A percentile compares a stretch with the other conserved stretches of the same genome.
Conservation (phyloP, 768 basidiomycete species). For the Panellus pusillus region DNA sequence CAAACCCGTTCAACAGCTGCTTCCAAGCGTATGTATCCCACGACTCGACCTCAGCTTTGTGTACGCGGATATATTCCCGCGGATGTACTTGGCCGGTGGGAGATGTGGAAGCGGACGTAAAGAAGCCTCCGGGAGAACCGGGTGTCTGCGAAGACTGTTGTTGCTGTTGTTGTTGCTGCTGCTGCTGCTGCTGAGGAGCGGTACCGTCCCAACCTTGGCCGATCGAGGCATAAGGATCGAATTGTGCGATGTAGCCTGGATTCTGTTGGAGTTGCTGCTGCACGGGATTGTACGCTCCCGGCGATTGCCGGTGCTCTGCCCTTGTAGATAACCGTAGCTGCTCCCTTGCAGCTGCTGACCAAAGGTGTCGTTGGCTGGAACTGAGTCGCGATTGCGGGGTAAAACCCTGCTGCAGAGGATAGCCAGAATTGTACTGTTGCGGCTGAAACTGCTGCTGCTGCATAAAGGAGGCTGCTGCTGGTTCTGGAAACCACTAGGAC, state of each 20-base stretch:
- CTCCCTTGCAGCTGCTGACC: constrained; percentile 49
- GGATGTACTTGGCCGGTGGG: constrained; percentile 56
- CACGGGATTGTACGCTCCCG: constrained; percentile 40
- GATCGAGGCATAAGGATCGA: constrained; percentile 53
- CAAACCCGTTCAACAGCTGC: constrained; percentile 62
- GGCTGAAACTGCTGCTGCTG: constrained; percentile 32
- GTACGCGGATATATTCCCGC: constrained; percentile 60
- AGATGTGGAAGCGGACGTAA: constrained; percentile 29
- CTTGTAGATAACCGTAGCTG: constrained; percentile 28
- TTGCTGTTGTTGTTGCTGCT: constrained; percentile 19
- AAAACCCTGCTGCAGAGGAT: constrained; percentile 18
- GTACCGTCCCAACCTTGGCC: constrained; percentile 42
- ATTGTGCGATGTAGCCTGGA: constrained; percentile 48
- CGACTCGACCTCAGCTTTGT: constrained; percentile 67
- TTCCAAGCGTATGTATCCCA: constrained; percentile 77
- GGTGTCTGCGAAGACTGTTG: constrained; percentile 21
- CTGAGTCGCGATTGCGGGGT: constrained; percentile 17
- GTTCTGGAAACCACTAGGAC: constrained; percentile 30
- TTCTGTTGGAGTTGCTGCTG: constrained; percentile 49
- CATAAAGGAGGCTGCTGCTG: constrained; percentile 39
- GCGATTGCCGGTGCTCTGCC: constrained; percentile 24
- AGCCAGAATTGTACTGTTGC: constrained; percentile 7
- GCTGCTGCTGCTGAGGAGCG: constrained; percentile 20
- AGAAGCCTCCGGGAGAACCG: constrained; percentile 4
- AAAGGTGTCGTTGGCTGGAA: constrained; percentile 58